A percentile compares a stretch with the other conserved stretches of the same genome.
Evolutionary conservation across 2,329 filamentous ascomycete species (phyloP).

Genomic region (Diaporthe humulicola): DNA sequence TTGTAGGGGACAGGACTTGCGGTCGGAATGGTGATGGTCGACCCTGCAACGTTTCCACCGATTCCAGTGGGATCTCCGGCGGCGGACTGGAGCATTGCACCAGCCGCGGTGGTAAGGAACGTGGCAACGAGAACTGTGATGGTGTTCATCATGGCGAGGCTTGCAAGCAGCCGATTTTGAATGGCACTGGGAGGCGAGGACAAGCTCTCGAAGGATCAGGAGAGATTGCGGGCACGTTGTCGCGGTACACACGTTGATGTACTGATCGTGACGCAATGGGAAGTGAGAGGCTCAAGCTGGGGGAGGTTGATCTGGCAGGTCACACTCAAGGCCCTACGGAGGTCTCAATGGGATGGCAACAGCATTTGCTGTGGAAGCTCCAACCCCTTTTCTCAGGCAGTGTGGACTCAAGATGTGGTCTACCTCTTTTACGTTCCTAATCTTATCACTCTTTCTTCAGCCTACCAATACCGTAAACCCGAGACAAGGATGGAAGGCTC

Average conservation of each 20-base stretch:
- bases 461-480: not conserved
- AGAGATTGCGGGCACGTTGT: not conserved
- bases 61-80: constrained; percentile 5
- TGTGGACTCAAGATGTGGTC: not conserved
- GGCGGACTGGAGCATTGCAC: not conserved
- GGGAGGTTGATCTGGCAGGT: too few species aligned
- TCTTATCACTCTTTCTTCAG: not conserved
- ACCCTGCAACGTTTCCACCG: constrained; percentile 25
- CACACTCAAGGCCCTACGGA: not conserved
- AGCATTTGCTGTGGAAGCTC: not conserved
- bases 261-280: too few species aligned
- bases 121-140: not conserved
- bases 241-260: not conserved
- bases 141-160: not conserved
- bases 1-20: constrained; percentile 27
- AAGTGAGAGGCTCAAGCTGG: not conserved
- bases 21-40: constrained; percentile 24
- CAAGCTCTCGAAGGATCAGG: not conserved
- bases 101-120: not conserved
- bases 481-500: not conserved
- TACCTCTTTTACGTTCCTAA: not conserved
- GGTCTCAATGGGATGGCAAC: not conserved
- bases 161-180: not conserved
- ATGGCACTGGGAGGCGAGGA: not conserved
- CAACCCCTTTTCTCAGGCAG: not conserved